Percentiles rank a stretch among this genome's conserved stretches.
Conservation (phyloP, 768 basidiomycete species). For the Crucibulum laeve region DNA sequence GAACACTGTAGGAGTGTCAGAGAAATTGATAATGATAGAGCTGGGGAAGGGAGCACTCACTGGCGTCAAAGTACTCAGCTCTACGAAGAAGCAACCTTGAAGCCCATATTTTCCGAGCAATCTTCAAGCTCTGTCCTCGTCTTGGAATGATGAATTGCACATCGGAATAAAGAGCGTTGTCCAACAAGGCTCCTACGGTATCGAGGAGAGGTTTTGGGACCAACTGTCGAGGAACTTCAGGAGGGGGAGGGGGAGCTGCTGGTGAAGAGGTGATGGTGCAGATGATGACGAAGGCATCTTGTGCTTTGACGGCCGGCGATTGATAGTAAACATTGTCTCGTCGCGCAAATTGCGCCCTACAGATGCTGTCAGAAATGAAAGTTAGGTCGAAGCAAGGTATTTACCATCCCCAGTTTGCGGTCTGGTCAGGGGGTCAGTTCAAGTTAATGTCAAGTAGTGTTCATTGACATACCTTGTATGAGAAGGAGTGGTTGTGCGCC, state of each 20-base stretch:
- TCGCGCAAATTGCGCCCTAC: conserved; percentile 77
- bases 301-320: conserved; percentile 41
- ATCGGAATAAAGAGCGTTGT: conserved; percentile 83
- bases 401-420: conserved; percentile 88
- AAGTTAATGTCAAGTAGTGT: neutral
- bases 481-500: conserved; percentile 79
- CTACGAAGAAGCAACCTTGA: conserved; percentile 62
- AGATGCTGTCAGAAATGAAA: neutral
- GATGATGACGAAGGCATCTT: conserved; percentile 70
- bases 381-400: neutral
- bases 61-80: conserved; percentile 76
- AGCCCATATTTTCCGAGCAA: conserved; percentile 57
- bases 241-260: conserved; percentile 38
- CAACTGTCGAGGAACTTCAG: conserved; percentile 38
- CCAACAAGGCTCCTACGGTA: conserved; percentile 68
- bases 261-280: conserved; percentile 77
- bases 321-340: conserved; percentile 68
- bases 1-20: conserved; percentile 50
- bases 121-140: conserved; percentile 28
- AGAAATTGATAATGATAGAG: conserved; percentile 1
- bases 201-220: conserved; percentile 68
- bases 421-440: conserved; percentile 28
- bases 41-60: conserved; percentile 28
- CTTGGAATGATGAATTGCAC: conserved; percentile 73
- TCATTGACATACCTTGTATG: conserved; percentile 41